These are phyloP conservation scores for Oleoguttula mirabilis DNA, from an alignment of 495 filamentous ascomycete genomes.

Conservation along the genomic window DNA sequence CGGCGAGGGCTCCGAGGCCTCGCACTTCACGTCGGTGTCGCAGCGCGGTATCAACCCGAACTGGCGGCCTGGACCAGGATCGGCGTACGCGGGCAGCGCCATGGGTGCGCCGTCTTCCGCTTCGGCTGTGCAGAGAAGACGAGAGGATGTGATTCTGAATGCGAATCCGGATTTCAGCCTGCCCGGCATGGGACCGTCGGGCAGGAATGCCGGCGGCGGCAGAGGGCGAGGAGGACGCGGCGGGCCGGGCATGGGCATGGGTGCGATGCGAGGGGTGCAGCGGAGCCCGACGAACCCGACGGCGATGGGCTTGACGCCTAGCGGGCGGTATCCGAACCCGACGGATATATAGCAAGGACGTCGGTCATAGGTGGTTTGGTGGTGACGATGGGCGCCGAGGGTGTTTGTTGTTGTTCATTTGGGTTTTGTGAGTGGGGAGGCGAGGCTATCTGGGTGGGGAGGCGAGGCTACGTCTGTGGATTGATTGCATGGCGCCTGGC, in stretches of 20 bases:
- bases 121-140: conserved; percentile 33
- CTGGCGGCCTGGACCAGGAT: conserved; percentile 44
- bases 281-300: too few species aligned
- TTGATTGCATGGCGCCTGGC: too few species aligned
- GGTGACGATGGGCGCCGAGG: too few species aligned
- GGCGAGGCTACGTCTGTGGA: too few species aligned
- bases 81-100: conserved; percentile 3
- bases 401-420: too few species aligned
- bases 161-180: conserved; percentile 69
- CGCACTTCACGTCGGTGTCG: conserved; percentile 73
- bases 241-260: background rate
- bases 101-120: conserved; percentile 24
- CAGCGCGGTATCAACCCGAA: conserved; percentile 78
- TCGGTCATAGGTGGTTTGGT: too few species aligned
- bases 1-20: conserved; percentile 55
- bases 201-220: background rate
- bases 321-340: conserved; percentile 22
- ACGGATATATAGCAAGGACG: conserved; percentile 20
- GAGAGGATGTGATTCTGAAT: conserved; percentile 48
- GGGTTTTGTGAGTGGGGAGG: too few species aligned
- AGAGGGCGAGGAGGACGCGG: conserved; percentile 1
- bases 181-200: conserved; percentile 24
- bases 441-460: too few species aligned
- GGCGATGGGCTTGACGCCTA: conserved; percentile 11
- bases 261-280: too few species aligned